Base-by-base conservation (phyloP, 495 filamentous ascomycete species). In the Penicillium coffeae region DNA sequence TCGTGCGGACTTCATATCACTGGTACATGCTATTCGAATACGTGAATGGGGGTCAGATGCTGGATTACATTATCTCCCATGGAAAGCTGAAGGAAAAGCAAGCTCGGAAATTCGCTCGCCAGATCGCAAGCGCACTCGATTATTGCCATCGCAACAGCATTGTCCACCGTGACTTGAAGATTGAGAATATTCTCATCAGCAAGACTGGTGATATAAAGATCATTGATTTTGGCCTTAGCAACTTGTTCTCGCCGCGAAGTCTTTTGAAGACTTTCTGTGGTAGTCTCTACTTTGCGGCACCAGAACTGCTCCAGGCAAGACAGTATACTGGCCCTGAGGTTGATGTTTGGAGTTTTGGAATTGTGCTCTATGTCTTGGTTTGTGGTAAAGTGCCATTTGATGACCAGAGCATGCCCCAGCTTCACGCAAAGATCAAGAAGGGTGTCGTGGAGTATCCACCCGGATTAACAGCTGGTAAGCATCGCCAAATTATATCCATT, bases 11-110 rank as follows among this genome's bases (percentile, higher is more conserved):
- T 14, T 88, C 90, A 59, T 93, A 95, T 68, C 93, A 99, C 66
- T 99, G 93, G 93, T 99, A 99, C 66, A 99, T 99, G 93, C 82
- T 99, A 18, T 99, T 97, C 63, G 93, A 99, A 72, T 96, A 95
- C 65, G 94, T 99, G 69, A 96, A 99, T 64, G 93, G 93, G 40
- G 94, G 93, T 12, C 93, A 99, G 67, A 99, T 99, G 93, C 81
- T 99, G 36, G 93, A 99, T 72, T 99, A 99, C 66, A 99, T 99
- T 68, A 99, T 99, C 60, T 96, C 90, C 10, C 93, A 99, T 63
- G 94, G 93, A 41, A 85, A 92, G 50, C 70, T 99, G 57, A 97
- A 97, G 74, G 93, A 99, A 72, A 99, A 99, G 64, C 92, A 95
- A 68, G 93, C 93, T 2, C 84, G 93, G 50, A 99, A 97, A 61